Evolutionary conservation across 2,329 filamentous ascomycete genomes (phyloP).

Genomic region (Paraphoma chrysanthemicola): DNA sequence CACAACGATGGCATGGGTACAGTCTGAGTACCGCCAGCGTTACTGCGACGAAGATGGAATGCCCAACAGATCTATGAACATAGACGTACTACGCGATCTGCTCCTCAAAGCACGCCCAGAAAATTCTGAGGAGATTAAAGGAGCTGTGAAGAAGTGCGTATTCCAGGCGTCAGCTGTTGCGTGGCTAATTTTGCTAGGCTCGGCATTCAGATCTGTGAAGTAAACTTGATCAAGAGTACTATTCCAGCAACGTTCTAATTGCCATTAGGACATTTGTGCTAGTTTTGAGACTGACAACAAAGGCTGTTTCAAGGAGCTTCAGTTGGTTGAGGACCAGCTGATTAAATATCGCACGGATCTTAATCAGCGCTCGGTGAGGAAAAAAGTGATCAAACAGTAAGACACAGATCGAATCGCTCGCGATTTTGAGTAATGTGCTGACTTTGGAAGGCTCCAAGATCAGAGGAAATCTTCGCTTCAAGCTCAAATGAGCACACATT

Average conservation of each 20-base stretch:
- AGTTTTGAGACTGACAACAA: background rate
- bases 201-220: background rate
- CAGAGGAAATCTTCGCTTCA: background rate
- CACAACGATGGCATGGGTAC: background rate
- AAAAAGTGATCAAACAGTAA: background rate
- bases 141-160: background rate
- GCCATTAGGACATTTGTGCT: background rate
- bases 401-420: background rate
- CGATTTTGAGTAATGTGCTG: background rate
- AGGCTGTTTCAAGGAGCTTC: background rate
- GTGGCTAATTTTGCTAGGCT: background rate
- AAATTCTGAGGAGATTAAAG: background rate
- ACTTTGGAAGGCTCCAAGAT: background rate
- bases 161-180: background rate
- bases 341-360: background rate
- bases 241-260: background rate
- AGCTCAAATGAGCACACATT: background rate
- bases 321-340: background rate
- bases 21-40: background rate
- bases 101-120: background rate
- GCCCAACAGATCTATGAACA: background rate
- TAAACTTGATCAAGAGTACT: background rate
- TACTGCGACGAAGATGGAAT: background rate
- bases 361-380: background rate
- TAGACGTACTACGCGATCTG: background rate